Base-by-base conservation (phyloP, 1,139 yeast species). In the Sugiyamaella xylanicola region DNA sequence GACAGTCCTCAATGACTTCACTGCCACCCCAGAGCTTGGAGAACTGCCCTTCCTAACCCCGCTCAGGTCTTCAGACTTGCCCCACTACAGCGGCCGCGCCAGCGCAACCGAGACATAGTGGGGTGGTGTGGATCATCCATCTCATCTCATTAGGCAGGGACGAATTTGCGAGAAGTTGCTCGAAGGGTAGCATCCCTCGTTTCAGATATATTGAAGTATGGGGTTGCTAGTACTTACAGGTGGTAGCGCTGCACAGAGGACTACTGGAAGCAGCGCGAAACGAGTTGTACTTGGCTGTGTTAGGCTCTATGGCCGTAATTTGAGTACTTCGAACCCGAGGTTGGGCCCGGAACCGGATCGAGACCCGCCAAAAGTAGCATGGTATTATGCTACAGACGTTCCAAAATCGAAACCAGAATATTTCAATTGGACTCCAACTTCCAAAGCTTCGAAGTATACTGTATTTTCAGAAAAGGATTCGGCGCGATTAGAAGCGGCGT, bases 321-420 rank as follows among this genome's bases (percentile, higher is more conserved):
- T 32, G 15, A 32, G 37, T 32, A 4, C 15, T 4, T 32, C 37
- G 15, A 13, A 15, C 15, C 37, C 37, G 37, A 8, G 37, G 37
- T 32, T 25, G 9, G 29, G 5, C 13, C 15, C 27, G 16, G 22
- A 21, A 8, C n/a, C n/a, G n/a, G 48, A 47, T 35, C 8, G 15
- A 11, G 37, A 32, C n/a, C n/a, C 27, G 7, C 48, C 48, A 9
- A 47, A 27, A 3, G 53, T 56, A 1, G 52, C 51, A 15, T 90
- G 97, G 97, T 89, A 83, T 68, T 86, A 89, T 66, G 95, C 96
- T 0, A 84, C 91, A 0, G 96, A 90, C 66, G 71, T 83, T 4
- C 96, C 97, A 0, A 70, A 77, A 19, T 72, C 81, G 4, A 87
- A 87, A 69, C 96, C 96, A 0, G 74, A 72, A 5, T 80, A 85